phyloP scores from a whole-genome alignment of 2,329 filamentous ascomycete genomes.

The Neocucurbitaria cava region DNA sequence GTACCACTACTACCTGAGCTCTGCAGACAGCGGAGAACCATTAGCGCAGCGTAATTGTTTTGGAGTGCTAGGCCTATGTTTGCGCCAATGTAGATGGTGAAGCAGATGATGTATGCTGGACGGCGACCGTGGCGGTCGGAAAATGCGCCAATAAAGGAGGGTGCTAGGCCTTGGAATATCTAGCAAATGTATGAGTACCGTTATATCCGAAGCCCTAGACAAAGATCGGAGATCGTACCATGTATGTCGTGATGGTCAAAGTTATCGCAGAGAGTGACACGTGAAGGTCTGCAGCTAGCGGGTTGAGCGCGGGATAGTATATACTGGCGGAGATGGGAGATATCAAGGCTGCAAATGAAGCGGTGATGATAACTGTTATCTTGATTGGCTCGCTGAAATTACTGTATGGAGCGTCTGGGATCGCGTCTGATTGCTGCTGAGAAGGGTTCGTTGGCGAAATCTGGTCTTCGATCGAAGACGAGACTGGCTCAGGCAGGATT shows the following conservation, averaged over 20 bases:
- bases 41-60: slow-evolving; percentile 48
- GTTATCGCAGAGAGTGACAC: slow-evolving; percentile 48
- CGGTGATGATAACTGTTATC: neutral
- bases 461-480: too few relatives aligned
- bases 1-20: slow-evolving; percentile 54
- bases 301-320: slow-evolving; percentile 55
- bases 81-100: slow-evolving; percentile 51
- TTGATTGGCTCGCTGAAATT: neutral
- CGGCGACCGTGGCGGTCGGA: slow-evolving; percentile 53
- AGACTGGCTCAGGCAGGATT: too few relatives aligned
- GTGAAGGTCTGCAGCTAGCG: slow-evolving; percentile 50
- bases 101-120: slow-evolving; percentile 47
- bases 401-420: too few relatives aligned
- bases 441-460: too few relatives aligned
- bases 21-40: slow-evolving; percentile 53
- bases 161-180: slow-evolving; percentile 54
- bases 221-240: slow-evolving; percentile 17
- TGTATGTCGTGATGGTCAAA: slow-evolving; percentile 55
- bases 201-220: too few relatives aligned
- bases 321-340: slow-evolving; percentile 39
- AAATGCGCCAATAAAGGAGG: slow-evolving; percentile 51
- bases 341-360: neutral
- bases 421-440: too few relatives aligned
- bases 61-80: slow-evolving; percentile 51
- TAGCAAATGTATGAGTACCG: too few relatives aligned